Evolutionary conservation across 345 rosid species (phyloP), one percentile per base, ranked within the genome.

Genomic region (Anacardium occidentale): DNA sequence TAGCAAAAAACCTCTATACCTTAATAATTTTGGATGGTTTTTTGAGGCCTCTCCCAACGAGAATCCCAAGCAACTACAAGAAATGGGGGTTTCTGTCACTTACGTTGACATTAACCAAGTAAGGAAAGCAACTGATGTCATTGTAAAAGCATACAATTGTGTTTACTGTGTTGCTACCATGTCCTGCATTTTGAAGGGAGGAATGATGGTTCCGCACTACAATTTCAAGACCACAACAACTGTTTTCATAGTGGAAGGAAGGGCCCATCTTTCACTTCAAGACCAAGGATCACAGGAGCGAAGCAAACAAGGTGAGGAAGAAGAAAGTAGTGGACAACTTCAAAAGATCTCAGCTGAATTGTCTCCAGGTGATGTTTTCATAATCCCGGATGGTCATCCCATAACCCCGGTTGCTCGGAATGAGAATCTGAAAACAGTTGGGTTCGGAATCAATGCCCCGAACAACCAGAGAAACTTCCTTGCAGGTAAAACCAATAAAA

Each of bases 351-450:
- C 66, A 12, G 64, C 89, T 20, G 48, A 53, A 2, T 71, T 85
- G 11, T 83, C 83, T 7, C 73, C 79, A 21, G 88, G 88, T 1
- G 91, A 79, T 17, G 68, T 82, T 4, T 83, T 85, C 44, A 51
- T 87, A 50, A 63, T 79, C 22, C 91, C 87, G 26, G 81, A 83
- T 44, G 82, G 88, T 73, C 89, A 87, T 72, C 89, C 89, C 0
- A 50, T 77, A 1, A 75, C 87, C 17, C 10, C 77, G 12, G 12
- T 79, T 0, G 80, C 84, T 10, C 78, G 47, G 21, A 67, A 75
- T 17, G 34, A 82, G 40, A 69, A 85, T 59, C 66, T 82, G 40
- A 54, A 53, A 0, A 52, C 71, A n/a, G 37, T 83, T 34, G 88
- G 85, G 45, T 83, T 87, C 62, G 87, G 82, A 34, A 75, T 87